Evolutionary conservation across 2,329 filamentous ascomycete genomes (phyloP).

Genomic region (Tolypocladium endophyticum): DNA sequence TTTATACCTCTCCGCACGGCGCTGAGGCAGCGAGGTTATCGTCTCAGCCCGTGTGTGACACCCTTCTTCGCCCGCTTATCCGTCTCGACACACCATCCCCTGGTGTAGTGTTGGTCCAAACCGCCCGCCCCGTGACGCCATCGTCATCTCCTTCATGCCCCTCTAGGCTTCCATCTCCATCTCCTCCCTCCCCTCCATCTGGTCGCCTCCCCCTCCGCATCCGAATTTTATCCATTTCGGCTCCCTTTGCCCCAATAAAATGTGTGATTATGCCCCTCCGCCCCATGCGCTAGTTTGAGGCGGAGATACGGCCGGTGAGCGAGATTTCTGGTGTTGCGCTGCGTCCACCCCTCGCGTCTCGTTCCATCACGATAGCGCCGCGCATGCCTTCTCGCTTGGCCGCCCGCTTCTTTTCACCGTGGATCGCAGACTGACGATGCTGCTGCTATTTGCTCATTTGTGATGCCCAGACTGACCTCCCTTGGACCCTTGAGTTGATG

Average conservation of each 20-base stretch:
- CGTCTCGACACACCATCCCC: background rate
- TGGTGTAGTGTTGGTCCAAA: background rate
- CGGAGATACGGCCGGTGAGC: background rate
- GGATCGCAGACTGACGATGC: background rate
- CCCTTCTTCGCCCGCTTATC: background rate
- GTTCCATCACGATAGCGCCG: background rate
- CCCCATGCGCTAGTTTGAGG: background rate
- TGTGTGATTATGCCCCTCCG: background rate
- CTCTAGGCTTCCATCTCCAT: background rate
- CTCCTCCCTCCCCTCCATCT: background rate
- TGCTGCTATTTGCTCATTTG: background rate
- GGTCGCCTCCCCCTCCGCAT: background rate
- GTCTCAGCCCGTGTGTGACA: background rate
- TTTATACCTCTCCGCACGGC: slow-evolving; percentile 2
- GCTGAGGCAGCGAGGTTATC: slow-evolving; percentile 4
- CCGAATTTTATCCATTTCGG: background rate
- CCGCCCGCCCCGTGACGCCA: background rate
- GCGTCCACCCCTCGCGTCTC: background rate
- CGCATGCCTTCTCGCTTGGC: background rate
- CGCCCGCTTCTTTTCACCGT: background rate
- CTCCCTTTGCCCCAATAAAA: background rate
- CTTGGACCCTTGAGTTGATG: too few relatives aligned
- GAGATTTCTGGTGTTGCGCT: background rate
- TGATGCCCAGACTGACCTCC: background rate
- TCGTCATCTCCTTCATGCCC: background rate